Percentiles rank a stretch among this genome's conserved stretches.
Conservation (phyloP, 306 rosid species). For the Glycyrrhiza uralensis region DNA sequence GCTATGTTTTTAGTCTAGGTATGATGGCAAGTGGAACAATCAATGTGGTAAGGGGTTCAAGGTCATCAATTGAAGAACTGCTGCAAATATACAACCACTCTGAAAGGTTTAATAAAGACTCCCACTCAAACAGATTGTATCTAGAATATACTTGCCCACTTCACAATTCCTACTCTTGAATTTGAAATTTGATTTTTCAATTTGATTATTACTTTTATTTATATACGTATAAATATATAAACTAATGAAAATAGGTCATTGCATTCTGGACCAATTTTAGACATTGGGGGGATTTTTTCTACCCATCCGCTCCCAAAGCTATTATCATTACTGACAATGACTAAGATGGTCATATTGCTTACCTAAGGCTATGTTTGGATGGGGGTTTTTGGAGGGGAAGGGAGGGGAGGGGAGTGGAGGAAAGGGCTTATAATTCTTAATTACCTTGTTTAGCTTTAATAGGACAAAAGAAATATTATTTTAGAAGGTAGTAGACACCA, state of each 20-base stretch:
- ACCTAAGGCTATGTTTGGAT: too few species aligned
- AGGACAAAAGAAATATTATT: too few species aligned
- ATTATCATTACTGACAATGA: neutral
- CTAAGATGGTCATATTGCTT: too few species aligned
- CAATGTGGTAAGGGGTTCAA: slow-evolving; percentile 93
- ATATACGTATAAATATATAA: neutral
- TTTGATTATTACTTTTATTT: neutral
- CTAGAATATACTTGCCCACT: neutral
- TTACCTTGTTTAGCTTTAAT: too few species aligned
- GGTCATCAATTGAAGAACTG: slow-evolving; percentile 82
- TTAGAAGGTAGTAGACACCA: too few species aligned
- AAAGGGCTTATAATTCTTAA: too few species aligned
- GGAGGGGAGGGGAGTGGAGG: too few species aligned
- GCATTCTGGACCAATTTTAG: slow-evolving; percentile 3
- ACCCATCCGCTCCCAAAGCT: neutral
- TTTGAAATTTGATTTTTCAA: slow-evolving; percentile 4
- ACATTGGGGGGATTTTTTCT: neutral
- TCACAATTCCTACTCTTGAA: neutral
- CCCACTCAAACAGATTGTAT: neutral
- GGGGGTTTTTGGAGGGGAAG: too few species aligned
- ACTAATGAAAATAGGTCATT: neutral
- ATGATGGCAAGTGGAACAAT: slow-evolving; percentile 93
- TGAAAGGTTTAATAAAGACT: slow-evolving; percentile 56
- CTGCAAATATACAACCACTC: slow-evolving; percentile 81
- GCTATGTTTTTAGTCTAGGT: slow-evolving; percentile 51